Evolutionary conservation across 1,284 basidiomycete genomes (phyloP), one percentile per base, ranked within the genome.

Genomic region (Ceratobasidium sp.): DNA sequence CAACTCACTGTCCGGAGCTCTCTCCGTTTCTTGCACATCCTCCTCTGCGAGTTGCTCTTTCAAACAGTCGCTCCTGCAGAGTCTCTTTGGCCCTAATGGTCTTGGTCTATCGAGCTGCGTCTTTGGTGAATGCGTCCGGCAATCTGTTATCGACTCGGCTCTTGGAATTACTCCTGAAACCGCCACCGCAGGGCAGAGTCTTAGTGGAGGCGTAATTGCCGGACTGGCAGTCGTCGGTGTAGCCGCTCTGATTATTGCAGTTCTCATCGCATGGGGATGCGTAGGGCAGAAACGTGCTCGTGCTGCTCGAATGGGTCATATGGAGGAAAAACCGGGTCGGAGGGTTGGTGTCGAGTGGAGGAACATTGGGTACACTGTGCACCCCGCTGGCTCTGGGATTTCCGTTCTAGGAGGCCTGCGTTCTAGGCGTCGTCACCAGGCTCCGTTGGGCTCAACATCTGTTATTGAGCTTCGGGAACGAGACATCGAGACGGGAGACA

Each of bases 51-150:
- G 86, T 1, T 98, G 95, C 82, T 81, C 86, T 9, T 97, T 98
- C 87, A 88, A 92, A 79, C 94, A 97, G 81, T 78, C 81, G 2
- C 83, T 87, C 29, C 84, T 98, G 19, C 82, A 90, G 45, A 76
- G 79, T 6, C 80, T 97, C 1, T 96, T 97, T 78, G 95, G 95
- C 14, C 79, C 86, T 0, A 80, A 82, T 33, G 96, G 95, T 0
- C 87, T 98, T 7, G 80, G 85, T 1, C 84, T 98, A 15, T 85
- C 86, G 64, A 88, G 87, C 0, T 97, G 95, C 82, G 83, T 83
- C 0, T 95, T 92, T 78, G 96, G 96, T 31, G 96, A 98, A 82
- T 97, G 95, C 80, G 90, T 97, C n/a, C 83, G 87, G 8, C 93
- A 96, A 81, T 88, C 86, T 73, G 90, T 93, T 31, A 90, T 97